Evolutionary conservation across 495 filamentous ascomycete species (phyloP).

Genomic region (Evansstolkia leycettana): DNA sequence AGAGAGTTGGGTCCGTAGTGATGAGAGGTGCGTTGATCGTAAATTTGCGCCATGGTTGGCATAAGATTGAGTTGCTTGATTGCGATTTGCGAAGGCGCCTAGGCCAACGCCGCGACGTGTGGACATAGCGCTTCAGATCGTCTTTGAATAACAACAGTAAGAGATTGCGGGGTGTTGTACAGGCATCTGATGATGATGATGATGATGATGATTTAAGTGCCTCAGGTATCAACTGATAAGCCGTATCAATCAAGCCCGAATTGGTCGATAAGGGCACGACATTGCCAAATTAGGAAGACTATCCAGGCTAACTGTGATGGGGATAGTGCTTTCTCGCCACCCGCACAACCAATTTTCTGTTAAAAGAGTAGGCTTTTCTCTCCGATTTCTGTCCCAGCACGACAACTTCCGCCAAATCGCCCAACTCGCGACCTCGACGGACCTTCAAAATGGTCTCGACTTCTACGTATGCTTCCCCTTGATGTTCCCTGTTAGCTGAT

Average conservation of each 20-base stretch:
- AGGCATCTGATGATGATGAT: too few relatives aligned
- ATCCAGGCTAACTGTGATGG: constrained; percentile 5
- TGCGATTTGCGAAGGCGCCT: constrained; percentile 76
- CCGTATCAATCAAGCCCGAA: too few relatives aligned
- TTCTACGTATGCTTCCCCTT: constrained; percentile 51
- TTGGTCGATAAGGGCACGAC: constrained; percentile 21
- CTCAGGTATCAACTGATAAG: background rate
- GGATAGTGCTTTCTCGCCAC: constrained; percentile 11
- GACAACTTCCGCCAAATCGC: constrained; percentile 28
- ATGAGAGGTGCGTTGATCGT: constrained; percentile 64
- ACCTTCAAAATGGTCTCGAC: constrained; percentile 38
- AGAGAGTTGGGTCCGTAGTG: constrained; percentile 80
- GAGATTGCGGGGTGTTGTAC: too few relatives aligned
- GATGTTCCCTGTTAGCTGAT: constrained; percentile 15
- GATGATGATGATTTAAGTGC: background rate
- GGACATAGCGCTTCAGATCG: constrained; percentile 22
- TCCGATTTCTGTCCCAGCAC: constrained; percentile 19
- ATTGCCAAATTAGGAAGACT: constrained; percentile 6
- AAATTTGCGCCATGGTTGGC: constrained; percentile 79
- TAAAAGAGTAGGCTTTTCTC: constrained; percentile 4
- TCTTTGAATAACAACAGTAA: background rate
- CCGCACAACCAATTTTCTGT: constrained; percentile 24
- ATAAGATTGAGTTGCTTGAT: constrained; percentile 70
- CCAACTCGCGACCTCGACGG: constrained; percentile 28
- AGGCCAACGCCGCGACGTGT: constrained; percentile 66